These are phyloP conservation scores for Torulaspora delbrueckii DNA, from an alignment of 805 yeast species.

Conservation along the genomic window DNA sequence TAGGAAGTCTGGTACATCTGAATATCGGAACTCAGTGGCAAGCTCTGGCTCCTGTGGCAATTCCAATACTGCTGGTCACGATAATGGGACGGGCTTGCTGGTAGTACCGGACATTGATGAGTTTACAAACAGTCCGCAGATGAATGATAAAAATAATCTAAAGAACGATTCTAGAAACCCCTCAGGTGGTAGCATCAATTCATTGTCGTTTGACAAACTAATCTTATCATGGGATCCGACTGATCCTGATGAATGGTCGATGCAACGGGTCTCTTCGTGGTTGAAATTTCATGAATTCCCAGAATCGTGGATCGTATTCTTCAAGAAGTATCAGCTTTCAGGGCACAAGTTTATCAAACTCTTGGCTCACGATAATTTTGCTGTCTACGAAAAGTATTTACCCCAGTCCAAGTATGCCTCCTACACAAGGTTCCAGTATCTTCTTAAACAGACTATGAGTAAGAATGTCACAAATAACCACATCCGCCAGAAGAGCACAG, in stretches of 20 bases:
- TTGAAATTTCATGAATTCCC: constrained; percentile 63
- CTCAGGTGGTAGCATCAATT: constrained; percentile 25
- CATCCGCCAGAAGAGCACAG: constrained; percentile 21
- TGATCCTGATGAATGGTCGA: constrained; percentile 64
- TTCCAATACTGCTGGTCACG: background rate
- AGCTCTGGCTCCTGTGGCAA: constrained; percentile 5
- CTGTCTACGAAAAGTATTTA: constrained; percentile 36
- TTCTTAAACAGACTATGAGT: constrained; percentile 44
- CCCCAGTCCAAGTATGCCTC: constrained; percentile 46
- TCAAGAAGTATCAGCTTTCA: constrained; percentile 50
- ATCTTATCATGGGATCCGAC: constrained; percentile 46
- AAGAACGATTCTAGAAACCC: constrained; percentile 22
- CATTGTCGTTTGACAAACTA: constrained; percentile 27
- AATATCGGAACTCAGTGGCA: constrained; percentile 4
- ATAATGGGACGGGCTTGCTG: background rate
- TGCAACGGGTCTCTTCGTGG: constrained; percentile 65
- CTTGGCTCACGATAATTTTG: constrained; percentile 60
- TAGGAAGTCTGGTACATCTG: constrained; percentile 1
- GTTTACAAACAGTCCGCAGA: background rate
- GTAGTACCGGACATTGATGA: constrained; percentile 3
- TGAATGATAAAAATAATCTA: background rate
- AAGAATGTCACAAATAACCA: constrained; percentile 32
- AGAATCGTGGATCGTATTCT: constrained; percentile 65
- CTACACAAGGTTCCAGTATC: constrained; percentile 53
- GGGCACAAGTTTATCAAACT: constrained; percentile 64